These are phyloP conservation scores for Leptographium radiaticola DNA, from an alignment of 2,329 filamentous ascomycete genomes.

Conservation along the genomic window DNA sequence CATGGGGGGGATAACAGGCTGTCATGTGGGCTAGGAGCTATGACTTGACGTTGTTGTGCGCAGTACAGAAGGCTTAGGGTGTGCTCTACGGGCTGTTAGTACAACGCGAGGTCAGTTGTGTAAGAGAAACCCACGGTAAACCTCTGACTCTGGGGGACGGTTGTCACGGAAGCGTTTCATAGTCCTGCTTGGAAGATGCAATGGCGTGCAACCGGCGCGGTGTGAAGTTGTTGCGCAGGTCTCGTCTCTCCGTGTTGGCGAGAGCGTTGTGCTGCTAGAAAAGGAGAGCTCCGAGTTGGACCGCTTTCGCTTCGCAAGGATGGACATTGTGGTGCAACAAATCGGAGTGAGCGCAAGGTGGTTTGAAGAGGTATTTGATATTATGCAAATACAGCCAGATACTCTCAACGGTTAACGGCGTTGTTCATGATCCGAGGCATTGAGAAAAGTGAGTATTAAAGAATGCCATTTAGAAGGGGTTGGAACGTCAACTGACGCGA, in stretches of 20 bases:
- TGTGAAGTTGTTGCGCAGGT: not conserved
- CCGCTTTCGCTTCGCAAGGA: constrained; percentile 47
- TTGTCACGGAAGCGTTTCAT: constrained; percentile 48
- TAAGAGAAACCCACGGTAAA: constrained; percentile 34
- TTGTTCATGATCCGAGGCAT: no score
- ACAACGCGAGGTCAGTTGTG: not conserved
- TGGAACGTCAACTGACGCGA: no score
- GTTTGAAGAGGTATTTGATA: no score
- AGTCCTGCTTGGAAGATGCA: constrained; percentile 42
- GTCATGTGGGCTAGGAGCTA: not conserved
- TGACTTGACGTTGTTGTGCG: constrained; percentile 18
- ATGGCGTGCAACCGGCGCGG: constrained; percentile 19
- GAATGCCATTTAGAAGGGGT: no score
- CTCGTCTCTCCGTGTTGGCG: constrained; percentile 17
- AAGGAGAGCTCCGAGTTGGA: constrained; percentile 44
- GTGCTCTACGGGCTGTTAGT: constrained; percentile 27
- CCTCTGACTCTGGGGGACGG: constrained; percentile 40
- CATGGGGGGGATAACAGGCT: not conserved
- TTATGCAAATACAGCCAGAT: no score
- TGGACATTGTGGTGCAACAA: constrained; percentile 22
- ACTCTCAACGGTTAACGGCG: no score
- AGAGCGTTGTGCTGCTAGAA: constrained; percentile 28
- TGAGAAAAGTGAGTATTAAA: no score
- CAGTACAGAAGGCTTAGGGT: constrained; percentile 46
- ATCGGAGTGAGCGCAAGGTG: not conserved